Evolutionary conservation across 352 stramenopile genomes (phyloP).

Genomic region (Globisporangium alternatum): DNA sequence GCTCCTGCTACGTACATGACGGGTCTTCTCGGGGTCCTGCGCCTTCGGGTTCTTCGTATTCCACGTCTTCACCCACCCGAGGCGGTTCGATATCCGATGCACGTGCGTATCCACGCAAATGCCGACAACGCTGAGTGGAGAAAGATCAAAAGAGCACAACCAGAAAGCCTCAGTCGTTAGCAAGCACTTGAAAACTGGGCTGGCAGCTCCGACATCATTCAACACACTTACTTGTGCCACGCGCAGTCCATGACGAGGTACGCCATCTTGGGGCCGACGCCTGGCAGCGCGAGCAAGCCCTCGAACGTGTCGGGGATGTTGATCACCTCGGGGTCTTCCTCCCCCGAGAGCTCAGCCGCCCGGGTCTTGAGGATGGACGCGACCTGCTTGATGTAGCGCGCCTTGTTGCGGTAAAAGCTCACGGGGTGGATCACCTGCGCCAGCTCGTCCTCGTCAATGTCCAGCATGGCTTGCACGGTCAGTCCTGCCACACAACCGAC

Average conservation of each 20-base stretch:
- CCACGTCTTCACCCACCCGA: slow-evolving; percentile 91
- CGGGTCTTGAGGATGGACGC: slow-evolving; percentile 43
- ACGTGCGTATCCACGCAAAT: slow-evolving; percentile 98
- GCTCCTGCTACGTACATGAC: slow-evolving; percentile 33
- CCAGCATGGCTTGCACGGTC: slow-evolving; percentile 85
- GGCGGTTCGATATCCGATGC: slow-evolving; percentile 94
- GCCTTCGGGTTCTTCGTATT: slow-evolving; percentile 81
- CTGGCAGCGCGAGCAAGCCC: slow-evolving; percentile 88
- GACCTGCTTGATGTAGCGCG: slow-evolving; percentile 92
- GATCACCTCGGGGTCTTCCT: slow-evolving; percentile 22
- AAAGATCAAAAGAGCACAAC: not conserved
- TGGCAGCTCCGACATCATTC: too few species aligned
- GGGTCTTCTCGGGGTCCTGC: slow-evolving; percentile 91
- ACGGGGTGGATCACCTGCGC: slow-evolving; percentile 89
- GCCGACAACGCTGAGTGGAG: slow-evolving; percentile 58
- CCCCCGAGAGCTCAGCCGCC: slow-evolving; percentile 1
- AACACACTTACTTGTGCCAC: slow-evolving; percentile 70
- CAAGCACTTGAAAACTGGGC: too few species aligned
- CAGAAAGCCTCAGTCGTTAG: not conserved
- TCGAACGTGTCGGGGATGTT: slow-evolving; percentile 92
- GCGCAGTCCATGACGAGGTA: slow-evolving; percentile 93
- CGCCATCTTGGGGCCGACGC: slow-evolving; percentile 97
- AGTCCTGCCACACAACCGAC: slow-evolving; percentile 43
- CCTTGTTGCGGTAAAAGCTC: slow-evolving; percentile 97
- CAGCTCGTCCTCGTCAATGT: slow-evolving; percentile 80